Evolutionary conservation across 345 rosid genomes (phyloP).

Genomic region (Xanthoceras sorbifolium): DNA sequence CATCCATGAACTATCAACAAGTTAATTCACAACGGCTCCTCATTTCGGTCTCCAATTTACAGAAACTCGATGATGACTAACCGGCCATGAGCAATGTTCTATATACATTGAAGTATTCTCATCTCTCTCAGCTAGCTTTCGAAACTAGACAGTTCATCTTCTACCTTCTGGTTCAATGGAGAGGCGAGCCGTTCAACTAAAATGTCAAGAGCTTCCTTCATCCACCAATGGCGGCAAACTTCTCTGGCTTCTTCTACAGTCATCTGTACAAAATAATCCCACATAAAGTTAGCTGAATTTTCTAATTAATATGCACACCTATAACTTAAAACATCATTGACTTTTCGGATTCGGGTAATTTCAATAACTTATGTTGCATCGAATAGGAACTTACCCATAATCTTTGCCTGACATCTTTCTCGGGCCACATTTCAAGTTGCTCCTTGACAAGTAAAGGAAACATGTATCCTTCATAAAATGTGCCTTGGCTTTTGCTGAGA

Average conservation of each 20-base stretch:
- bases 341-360: background rate
- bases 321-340: too few species aligned
- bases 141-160: background rate
- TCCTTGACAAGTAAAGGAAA: slow-evolving; percentile 81
- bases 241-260: slow-evolving; percentile 68
- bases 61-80: background rate
- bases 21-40: background rate
- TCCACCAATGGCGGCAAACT: slow-evolving; percentile 87
- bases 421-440: slow-evolving; percentile 85
- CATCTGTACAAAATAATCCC: slow-evolving; percentile 42
- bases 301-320: too few species aligned
- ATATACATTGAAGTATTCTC: background rate
- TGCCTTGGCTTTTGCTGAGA: slow-evolving; percentile 72
- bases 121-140: background rate
- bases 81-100: background rate
- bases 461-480: slow-evolving; percentile 85
- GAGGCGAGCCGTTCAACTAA: slow-evolving; percentile 47
- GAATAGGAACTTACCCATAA: slow-evolving; percentile 54
- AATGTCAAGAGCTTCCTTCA: slow-evolving; percentile 84
- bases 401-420: slow-evolving; percentile 61
- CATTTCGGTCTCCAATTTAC: background rate
- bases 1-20: slow-evolving; percentile 3
- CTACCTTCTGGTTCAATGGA: slow-evolving; percentile 27
- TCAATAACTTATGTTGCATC: background rate
- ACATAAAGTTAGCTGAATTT: background rate